Conservation (phyloP, 257 asterid species). For the Ajuga chamaepitys region DNA sequence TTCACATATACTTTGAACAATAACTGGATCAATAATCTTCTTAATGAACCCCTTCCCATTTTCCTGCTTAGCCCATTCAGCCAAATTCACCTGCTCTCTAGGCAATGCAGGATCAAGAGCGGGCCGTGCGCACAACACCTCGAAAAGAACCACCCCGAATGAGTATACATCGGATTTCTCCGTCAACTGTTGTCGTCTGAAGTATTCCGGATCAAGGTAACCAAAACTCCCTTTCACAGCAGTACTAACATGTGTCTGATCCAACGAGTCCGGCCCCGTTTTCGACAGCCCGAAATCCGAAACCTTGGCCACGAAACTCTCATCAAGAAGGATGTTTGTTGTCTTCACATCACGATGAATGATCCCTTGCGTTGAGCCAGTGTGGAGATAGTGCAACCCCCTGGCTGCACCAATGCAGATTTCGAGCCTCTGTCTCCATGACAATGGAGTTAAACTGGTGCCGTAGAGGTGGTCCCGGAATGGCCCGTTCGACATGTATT, state of each 20-base stretch:
- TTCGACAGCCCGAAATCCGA: conserved; percentile 94
- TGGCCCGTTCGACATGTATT: conserved; percentile 80
- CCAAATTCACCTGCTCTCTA: conserved; percentile 80
- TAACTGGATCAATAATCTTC: conserved; percentile 48
- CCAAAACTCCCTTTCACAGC: conserved; percentile 97
- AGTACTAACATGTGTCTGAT: conserved; percentile 93
- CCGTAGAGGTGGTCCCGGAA: conserved; percentile 79
- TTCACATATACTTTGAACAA: conserved; percentile 27
- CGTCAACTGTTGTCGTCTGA: conserved; percentile 81
- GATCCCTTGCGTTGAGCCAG: conserved; percentile 83
- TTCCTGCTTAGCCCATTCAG: conserved; percentile 85
- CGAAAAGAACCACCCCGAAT: conserved; percentile 82
- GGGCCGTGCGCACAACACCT: conserved; percentile 84
- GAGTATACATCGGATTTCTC: conserved; percentile 90
- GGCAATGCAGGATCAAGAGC: conserved; percentile 85
- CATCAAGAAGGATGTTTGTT: conserved; percentile 81
- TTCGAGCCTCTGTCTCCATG: conserved; percentile 82
- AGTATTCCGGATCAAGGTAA: conserved; percentile 92
- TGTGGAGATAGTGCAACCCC: conserved; percentile 93
- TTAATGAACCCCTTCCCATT: conserved; percentile 44
- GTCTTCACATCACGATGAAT: conserved; percentile 92
- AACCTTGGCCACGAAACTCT: conserved; percentile 55
- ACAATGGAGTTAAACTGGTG: conserved; percentile 37
- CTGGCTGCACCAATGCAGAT: conserved; percentile 90
- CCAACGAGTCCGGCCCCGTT: conserved; percentile 63